A percentile compares a stretch with the other conserved stretches of the same genome.
Evolutionary conservation across 1,139 yeast species (phyloP).

Genomic region (Suhomyces yuchorum): DNA sequence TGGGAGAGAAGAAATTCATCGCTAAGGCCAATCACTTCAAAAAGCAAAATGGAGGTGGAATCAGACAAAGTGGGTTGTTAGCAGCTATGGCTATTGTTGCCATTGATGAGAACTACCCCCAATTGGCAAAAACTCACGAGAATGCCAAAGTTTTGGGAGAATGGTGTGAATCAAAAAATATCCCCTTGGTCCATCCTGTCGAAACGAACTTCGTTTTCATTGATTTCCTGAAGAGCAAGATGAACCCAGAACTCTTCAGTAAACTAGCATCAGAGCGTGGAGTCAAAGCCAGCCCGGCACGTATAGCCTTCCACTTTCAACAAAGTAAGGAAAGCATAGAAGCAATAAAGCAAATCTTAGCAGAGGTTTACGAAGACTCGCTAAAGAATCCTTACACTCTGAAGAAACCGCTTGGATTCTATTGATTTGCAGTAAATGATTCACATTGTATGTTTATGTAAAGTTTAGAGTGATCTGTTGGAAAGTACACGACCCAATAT

Average conservation of each 20-base stretch:
- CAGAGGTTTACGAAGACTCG: slow-evolving; percentile 35
- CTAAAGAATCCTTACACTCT: slow-evolving; percentile 27
- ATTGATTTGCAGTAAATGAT: background rate
- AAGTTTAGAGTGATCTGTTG: background rate
- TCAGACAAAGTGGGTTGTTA: slow-evolving; percentile 85
- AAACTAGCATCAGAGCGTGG: slow-evolving; percentile 57
- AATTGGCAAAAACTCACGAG: slow-evolving; percentile 63
- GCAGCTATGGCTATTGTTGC: slow-evolving; percentile 82
- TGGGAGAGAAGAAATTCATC: slow-evolving; percentile 64
- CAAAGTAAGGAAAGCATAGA: slow-evolving; percentile 36
- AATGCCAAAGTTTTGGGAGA: slow-evolving; percentile 67
- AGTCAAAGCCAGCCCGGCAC: slow-evolving; percentile 30
- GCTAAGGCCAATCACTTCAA: slow-evolving; percentile 82
- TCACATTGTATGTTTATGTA: too few species aligned
- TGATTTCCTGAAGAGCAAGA: slow-evolving; percentile 59
- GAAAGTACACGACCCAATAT: slow-evolving; percentile 7
- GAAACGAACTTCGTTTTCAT: slow-evolving; percentile 87
- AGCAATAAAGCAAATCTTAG: slow-evolving; percentile 30
- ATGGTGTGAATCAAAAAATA: slow-evolving; percentile 55
- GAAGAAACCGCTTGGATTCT: slow-evolving; percentile 12
- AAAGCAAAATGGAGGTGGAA: slow-evolving; percentile 94
- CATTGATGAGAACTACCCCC: slow-evolving; percentile 69
- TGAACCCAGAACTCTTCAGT: slow-evolving; percentile 59
- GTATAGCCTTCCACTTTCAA: slow-evolving; percentile 47
- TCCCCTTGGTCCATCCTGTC: slow-evolving; percentile 70